These are phyloP conservation scores for Populus hybrid DNA, from an alignment of 441 rosid species.

Conservation along the genomic window DNA sequence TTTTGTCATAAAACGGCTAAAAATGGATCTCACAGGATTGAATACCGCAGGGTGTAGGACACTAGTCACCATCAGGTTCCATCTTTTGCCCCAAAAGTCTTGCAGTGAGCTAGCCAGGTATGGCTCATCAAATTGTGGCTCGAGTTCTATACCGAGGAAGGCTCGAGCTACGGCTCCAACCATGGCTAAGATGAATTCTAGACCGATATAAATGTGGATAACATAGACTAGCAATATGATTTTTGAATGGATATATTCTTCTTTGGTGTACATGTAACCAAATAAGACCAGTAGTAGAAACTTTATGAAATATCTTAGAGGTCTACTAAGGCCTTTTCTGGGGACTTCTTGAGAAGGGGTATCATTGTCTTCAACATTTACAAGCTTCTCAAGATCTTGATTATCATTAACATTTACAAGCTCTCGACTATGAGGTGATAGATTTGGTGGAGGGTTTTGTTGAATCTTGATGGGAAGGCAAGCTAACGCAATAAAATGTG, in stretches of 20 bases:
- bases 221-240: background rate
- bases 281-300: background rate
- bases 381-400: background rate
- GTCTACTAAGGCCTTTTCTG: background rate
- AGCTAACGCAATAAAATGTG: slow-evolving; percentile 1
- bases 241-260: background rate
- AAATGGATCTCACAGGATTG: slow-evolving; percentile 5
- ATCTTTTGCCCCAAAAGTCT: slow-evolving; percentile 39
- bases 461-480: slow-evolving; percentile 2
- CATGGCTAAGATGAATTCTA: background rate
- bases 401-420: background rate
- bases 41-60: slow-evolving; percentile 21
- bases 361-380: background rate
- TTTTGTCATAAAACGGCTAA: background rate
- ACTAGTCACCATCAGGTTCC: slow-evolving; percentile 25
- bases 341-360: background rate
- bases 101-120: slow-evolving; percentile 26
- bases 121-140: slow-evolving; percentile 24
- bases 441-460: background rate
- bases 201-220: background rate
- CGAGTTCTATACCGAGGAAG: background rate
- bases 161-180: background rate
- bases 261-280: background rate
- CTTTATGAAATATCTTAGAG: background rate
- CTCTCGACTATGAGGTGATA: background rate